Evolutionary conservation across 1,284 basidiomycete genomes (phyloP).

Genomic region (Amylostereum areolatum): DNA sequence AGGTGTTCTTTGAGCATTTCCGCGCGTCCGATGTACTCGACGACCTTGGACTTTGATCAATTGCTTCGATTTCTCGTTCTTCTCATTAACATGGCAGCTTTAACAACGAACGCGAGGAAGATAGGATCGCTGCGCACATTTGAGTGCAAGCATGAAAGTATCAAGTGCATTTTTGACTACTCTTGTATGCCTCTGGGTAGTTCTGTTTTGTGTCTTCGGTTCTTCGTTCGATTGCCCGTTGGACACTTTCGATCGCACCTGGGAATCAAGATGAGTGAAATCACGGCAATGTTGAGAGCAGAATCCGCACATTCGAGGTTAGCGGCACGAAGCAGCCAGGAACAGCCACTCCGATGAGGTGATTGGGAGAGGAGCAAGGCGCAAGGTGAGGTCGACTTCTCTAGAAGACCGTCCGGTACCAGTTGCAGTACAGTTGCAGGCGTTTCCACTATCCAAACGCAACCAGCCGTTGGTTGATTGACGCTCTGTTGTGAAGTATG

Average conservation of each 20-base stretch:
- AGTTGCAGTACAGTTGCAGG: no score
- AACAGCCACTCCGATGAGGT: no score
- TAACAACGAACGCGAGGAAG: constrained; percentile 2
- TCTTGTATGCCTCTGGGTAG: constrained; percentile 92
- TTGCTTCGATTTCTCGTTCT: constrained; percentile 89
- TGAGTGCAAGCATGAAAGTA: constrained; percentile 93
- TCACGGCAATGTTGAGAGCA: no score
- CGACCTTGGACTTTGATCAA: constrained; percentile 88
- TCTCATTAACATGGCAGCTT: constrained; percentile 68
- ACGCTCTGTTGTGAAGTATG: no score
- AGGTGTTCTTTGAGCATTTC: constrained; percentile 91
- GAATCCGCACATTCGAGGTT: no score
- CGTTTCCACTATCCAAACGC: no score
- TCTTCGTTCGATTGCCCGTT: constrained; percentile 96
- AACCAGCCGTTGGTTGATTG: no score
- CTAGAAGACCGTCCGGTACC: no score
- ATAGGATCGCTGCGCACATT: constrained; percentile 49
- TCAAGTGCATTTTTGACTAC: constrained; percentile 93
- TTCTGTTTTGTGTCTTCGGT: constrained; percentile 91
- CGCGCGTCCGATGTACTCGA: constrained; percentile 89
- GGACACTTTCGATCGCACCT: constrained; percentile 95
- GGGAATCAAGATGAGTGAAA: no score
- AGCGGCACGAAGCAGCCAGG: no score
- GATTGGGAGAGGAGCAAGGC: no score
- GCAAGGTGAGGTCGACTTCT: no score